A percentile compares a stretch with the other conserved stretches of the same genome.
Evolutionary conservation across 75 land plant species (phyloP).

Genomic region (Sequoiadendron giganteum): DNA sequence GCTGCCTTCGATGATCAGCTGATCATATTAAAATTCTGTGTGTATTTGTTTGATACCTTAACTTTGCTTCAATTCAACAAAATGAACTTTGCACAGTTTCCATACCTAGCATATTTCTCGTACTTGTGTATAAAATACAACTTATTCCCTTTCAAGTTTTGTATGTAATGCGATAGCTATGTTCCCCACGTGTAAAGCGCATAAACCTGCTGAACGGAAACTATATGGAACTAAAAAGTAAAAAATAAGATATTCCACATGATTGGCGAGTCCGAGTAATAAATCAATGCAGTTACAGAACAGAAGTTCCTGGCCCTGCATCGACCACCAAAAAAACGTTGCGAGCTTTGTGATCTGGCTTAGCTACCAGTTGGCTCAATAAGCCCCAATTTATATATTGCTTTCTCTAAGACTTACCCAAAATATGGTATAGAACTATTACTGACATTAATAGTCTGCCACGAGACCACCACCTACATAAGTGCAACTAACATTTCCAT

Average conservation of each 20-base stretch:
- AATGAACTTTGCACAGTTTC: not conserved
- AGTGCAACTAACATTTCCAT: not conserved
- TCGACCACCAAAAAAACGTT: not conserved
- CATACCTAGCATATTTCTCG: not conserved
- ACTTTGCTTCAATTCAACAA: not conserved
- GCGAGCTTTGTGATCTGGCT: not conserved
- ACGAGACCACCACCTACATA: not conserved
- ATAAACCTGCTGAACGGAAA: not conserved
- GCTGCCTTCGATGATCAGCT: no score
- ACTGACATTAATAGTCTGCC: not conserved
- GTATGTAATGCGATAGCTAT: not conserved
- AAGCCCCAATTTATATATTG: not conserved
- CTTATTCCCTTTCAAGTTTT: not conserved
- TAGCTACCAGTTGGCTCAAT: not conserved
- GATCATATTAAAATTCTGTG: no score
- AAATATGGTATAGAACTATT: not conserved
- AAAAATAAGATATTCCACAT: not conserved
- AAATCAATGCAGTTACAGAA: not conserved
- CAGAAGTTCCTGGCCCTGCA: not conserved
- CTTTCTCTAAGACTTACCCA: not conserved
- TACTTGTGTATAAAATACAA: not conserved
- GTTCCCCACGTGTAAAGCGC: not conserved
- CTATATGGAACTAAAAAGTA: not conserved
- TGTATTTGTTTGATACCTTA: no score
- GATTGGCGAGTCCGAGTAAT: not conserved